A percentile compares a stretch with the other conserved stretches of the same genome.
These are phyloP conservation scores for Sordariomycetes sp. DNA, from an alignment of 2,329 filamentous ascomycete genomes.

Conservation along the genomic window DNA sequence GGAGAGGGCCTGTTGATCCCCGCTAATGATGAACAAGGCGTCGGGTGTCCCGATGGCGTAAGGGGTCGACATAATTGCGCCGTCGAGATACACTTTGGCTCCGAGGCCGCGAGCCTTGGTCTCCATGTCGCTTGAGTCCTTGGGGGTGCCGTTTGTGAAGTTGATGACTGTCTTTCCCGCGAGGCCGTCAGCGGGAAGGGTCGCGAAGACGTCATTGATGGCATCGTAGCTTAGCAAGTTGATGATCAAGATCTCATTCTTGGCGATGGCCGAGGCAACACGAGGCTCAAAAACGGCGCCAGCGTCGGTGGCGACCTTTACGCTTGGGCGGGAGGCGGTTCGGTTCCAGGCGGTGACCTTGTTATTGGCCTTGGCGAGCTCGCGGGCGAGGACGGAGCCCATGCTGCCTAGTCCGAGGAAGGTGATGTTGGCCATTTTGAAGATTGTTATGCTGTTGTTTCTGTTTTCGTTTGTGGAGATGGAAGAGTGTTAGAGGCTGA, in stretches of 20 bases:
- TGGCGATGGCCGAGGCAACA: background rate
- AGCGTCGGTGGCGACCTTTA: constrained; percentile 63
- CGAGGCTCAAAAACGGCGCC: constrained; percentile 26
- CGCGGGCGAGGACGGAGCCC: constrained; percentile 2
- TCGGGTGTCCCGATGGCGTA: constrained; percentile 14
- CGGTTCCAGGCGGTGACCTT: constrained; percentile 35
- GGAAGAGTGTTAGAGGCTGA: background rate
- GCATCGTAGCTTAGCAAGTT: constrained; percentile 15
- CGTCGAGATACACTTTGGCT: constrained; percentile 14
- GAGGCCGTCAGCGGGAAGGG: constrained; percentile 5
- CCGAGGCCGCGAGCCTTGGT: constrained; percentile 7
- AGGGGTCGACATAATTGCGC: constrained; percentile 17
- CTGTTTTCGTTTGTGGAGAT: background rate
- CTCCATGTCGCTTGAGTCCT: constrained; percentile 11
- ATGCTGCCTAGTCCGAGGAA: constrained; percentile 2
- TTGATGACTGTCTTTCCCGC: constrained; percentile 15
- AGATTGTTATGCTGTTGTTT: background rate
- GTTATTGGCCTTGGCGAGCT: background rate
- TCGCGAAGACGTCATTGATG: constrained; percentile 7
- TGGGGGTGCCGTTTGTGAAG: constrained; percentile 16
- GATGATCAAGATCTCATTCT: constrained; percentile 11
- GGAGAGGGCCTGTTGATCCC: constrained; percentile 9
- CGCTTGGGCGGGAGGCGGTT: constrained; percentile 49
- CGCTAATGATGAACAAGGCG: constrained; percentile 12
- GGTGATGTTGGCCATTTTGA: constrained; percentile 1